These are phyloP conservation scores for Phalaenopsis equestris DNA, from an alignment of 106 monocot genomes.

Conservation along the genomic window DNA sequence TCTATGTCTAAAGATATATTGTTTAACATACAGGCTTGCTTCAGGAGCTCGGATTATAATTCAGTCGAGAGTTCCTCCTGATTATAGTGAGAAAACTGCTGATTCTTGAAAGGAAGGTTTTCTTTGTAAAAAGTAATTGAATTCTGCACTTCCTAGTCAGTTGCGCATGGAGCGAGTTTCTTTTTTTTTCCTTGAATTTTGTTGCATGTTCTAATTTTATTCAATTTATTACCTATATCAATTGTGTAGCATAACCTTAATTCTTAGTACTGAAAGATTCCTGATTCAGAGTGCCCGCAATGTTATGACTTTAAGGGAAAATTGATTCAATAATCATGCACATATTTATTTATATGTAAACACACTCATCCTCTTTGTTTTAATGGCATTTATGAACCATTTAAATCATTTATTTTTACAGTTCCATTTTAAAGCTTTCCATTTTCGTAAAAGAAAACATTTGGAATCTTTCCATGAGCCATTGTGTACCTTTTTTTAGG, in stretches of 20 bases:
- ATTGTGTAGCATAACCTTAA: not conserved
- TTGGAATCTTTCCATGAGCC: not conserved
- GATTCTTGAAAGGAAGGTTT: slow-evolving; percentile 17
- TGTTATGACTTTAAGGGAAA: not conserved
- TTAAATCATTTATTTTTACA: no score
- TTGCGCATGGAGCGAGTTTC: not conserved
- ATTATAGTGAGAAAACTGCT: slow-evolving; percentile 47
- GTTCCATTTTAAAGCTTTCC: not conserved
- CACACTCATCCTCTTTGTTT: not conserved
- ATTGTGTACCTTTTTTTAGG: no score
- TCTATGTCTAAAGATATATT: slow-evolving; percentile 1
- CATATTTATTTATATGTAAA: not conserved
- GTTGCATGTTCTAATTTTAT: not conserved
- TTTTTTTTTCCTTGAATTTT: not conserved
- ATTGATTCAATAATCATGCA: not conserved
- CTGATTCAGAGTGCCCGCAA: not conserved
- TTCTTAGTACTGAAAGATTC: not conserved
- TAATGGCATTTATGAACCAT: no score
- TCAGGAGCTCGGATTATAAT: slow-evolving; percentile 92
- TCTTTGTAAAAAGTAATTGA: not conserved
- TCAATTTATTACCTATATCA: not conserved
- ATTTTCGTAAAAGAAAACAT: slow-evolving; percentile 2
- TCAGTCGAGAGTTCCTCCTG: slow-evolving; percentile 51
- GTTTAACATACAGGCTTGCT: slow-evolving; percentile 58
- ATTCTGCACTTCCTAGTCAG: not conserved